Evolutionary conservation across 164 flowering plant species (phyloP).

Genomic region (Platanus orientalis): DNA sequence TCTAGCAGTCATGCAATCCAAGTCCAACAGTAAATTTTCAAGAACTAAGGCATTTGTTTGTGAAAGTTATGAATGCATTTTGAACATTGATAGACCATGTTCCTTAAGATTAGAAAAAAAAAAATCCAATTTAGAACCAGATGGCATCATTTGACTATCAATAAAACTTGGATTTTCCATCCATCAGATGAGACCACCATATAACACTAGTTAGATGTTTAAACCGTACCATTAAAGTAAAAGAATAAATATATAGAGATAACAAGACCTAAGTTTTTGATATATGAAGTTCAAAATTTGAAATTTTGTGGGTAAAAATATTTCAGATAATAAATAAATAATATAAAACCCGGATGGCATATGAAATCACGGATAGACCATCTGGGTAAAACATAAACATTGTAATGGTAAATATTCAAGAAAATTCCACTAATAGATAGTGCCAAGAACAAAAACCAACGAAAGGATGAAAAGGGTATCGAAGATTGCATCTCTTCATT

Average conservation of each 20-base stretch:
- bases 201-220: too few relatives aligned
- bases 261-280: too few relatives aligned
- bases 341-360: too few relatives aligned
- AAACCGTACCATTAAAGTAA: too few relatives aligned
- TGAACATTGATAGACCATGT: not conserved
- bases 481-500: constrained; percentile 1
- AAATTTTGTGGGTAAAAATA: too few relatives aligned
- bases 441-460: not conserved
- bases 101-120: not conserved
- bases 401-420: not conserved
- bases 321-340: too few relatives aligned
- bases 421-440: not conserved
- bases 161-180: too few relatives aligned
- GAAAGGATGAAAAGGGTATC: not conserved
- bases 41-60: not conserved
- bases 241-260: too few relatives aligned
- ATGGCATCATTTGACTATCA: too few relatives aligned
- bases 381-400: not conserved
- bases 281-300: too few relatives aligned
- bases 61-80: not conserved
- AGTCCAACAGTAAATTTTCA: not conserved
- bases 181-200: too few relatives aligned
- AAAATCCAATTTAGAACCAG: not conserved
- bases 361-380: not conserved
- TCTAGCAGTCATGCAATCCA: not conserved